Evolutionary conservation across 2,329 filamentous ascomycete genomes (phyloP), one percentile per base, ranked within the genome.

Genomic region (Didymella pomorum): DNA sequence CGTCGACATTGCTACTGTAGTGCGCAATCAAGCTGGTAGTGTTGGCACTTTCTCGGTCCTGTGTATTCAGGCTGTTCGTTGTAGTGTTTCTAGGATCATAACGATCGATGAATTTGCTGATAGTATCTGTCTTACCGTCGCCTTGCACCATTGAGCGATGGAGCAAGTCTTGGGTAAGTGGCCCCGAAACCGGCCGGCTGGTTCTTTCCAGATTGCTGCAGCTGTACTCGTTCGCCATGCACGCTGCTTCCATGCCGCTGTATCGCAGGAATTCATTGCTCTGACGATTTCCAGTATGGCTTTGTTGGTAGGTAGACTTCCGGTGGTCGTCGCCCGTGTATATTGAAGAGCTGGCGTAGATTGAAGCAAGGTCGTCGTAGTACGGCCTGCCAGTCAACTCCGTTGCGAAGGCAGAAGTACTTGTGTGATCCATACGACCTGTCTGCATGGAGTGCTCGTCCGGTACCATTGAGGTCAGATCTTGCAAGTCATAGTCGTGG

Each of bases 61-160:
- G 28, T 11, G 52, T 35, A 9, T 54, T 28, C 10, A 53, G 41
- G 7, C 64, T 57, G 21, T 49, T 58, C 16, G 52, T 54, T 20
- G 28, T 51, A 14, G 65, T 56, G 16, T 66, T 55, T 1, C 42
- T 50, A 14, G 60, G 51, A 16, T 64, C 61, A 37, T 75, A 76
- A 8, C 71, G 64, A 20, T 73, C 72, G 28, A 76, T 74, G 28
- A 75, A 61, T 42, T 70, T 71, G 61, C 69, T 71, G 42, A 76
- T 68, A 0, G 74, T 74, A 48, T 77, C 71, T 7, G 68, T 69
- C 52, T 76, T 71, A 4, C 65, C 59, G 23, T 63, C 63, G 3
- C 47, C 53, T 26, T 52, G 56, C 2, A 58, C 41, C 3, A 58
- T 28, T 1, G 67, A 67, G 21, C 51, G 63, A 44, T 60, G 57